Base-by-base conservation (phyloP, 331 rosid species). In the Quercus tomentella region DNA sequence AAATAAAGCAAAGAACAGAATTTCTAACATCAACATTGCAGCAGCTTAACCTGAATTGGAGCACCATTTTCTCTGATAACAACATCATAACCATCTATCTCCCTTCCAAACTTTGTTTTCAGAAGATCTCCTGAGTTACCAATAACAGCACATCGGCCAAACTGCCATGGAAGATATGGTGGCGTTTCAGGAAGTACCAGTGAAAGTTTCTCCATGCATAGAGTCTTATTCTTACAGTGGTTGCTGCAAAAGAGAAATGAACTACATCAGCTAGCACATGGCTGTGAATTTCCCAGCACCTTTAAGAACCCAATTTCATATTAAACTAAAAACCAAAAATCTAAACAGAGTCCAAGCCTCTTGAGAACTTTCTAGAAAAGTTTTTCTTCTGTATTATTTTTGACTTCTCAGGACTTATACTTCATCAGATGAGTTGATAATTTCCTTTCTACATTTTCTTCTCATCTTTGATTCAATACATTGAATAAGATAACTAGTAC, bases 1-100 rank as follows among this genome's bases (percentile, higher is more conserved):
- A 26, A 74, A 25, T 51, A 69, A 58, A 68, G 49, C 17, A 77
- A 80, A 65, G 31, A 63, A 52, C 65, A 79, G 54, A 77, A 69
- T 49, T 31, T 7, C 25, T 20, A 62, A 76, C 63, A 82, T 49
- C 73, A 35, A 74, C 21, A 69, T 17, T 37, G 73, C 52, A 74
- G 58, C 62, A 86, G 52, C 77, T 75, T 73, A 77, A 96, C 99
- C 93, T 93, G 83, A 72, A 77, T 83, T 78, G 98, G 99, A 76
- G 97, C 99, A 83, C 98, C 98, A 78, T 95, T 95, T 91, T 95
- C 99, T 87, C 99, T 90, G 62, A 95, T 73, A 63, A 93, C 94
- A 80, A 77, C 99, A 78, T 95, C 94, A 79, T 89, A 91, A 68
- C 84, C 84, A 82, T 95, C 96, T 75, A 95, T 93, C 90, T 95